phyloP scores from a whole-genome alignment of 1,284 basidiomycete species.

The Meira miltonrushii region DNA sequence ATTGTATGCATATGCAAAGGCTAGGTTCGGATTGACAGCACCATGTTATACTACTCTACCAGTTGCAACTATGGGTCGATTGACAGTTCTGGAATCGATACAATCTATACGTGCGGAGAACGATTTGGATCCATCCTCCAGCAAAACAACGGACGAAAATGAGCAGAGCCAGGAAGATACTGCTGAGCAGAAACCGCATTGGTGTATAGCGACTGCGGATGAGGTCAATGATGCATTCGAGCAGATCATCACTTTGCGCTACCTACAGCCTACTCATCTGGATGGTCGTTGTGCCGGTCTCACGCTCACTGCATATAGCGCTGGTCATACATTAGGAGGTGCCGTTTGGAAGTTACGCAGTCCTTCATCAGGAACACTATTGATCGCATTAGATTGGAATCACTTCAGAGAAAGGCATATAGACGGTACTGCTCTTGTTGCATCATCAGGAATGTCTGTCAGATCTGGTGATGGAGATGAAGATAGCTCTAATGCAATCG shows the following conservation, averaged over 20 bases:
- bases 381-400: slow-evolving; percentile 94
- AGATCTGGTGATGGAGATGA: slow-evolving; percentile 11
- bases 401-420: slow-evolving; percentile 94
- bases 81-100: slow-evolving; percentile 58
- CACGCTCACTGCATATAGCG: slow-evolving; percentile 91
- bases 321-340: slow-evolving; percentile 91
- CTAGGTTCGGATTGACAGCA: slow-evolving; percentile 79
- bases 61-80: slow-evolving; percentile 89
- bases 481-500: slow-evolving; percentile 14
- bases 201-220: slow-evolving; percentile 67
- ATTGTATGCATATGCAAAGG: slow-evolving; percentile 81
- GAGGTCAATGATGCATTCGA: slow-evolving; percentile 95
- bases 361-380: slow-evolving; percentile 86
- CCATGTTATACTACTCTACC: slow-evolving; percentile 95
- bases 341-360: slow-evolving; percentile 98
- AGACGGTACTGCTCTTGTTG: slow-evolving; percentile 72
- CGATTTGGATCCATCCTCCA: slow-evolving; percentile 25
- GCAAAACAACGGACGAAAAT: slow-evolving; percentile 9
- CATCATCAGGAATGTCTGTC: background rate
- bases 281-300: slow-evolving; percentile 66
- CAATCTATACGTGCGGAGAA: slow-evolving; percentile 38
- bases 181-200: slow-evolving; percentile 4
- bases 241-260: slow-evolving; percentile 81
- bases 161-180: background rate
- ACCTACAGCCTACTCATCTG: slow-evolving; percentile 90